A percentile compares a stretch with the other conserved stretches of the same genome.
Conservation (phyloP, 2,329 filamentous ascomycete species). For the Berkeleyomyces basicola region DNA sequence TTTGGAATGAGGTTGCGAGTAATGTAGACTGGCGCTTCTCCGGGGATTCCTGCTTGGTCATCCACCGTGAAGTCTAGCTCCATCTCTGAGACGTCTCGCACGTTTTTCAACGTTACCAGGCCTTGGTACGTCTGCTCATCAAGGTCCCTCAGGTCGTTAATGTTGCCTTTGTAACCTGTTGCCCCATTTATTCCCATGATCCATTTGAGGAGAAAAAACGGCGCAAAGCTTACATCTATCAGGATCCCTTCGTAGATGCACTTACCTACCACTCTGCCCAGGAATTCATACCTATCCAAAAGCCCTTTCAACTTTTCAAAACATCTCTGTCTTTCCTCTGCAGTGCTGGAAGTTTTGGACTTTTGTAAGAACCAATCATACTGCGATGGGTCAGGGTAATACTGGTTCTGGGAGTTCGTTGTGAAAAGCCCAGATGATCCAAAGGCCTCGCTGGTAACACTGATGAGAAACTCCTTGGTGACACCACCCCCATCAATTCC, state of each 20-base stretch:
- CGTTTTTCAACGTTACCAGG: conserved; percentile 69
- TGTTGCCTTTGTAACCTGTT: conserved; percentile 57
- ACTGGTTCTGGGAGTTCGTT: conserved; percentile 60
- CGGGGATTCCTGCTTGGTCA: conserved; percentile 40
- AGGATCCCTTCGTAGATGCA: conserved; percentile 95
- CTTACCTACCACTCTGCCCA: conserved; percentile 85
- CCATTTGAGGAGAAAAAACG: conserved; percentile 96
- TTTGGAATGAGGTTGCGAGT: conserved; percentile 61
- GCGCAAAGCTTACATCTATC: conserved; percentile 80
- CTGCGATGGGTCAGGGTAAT: conserved; percentile 68
- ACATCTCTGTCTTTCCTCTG: background rate
- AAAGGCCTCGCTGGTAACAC: conserved; percentile 74
- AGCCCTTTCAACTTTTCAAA: conserved; percentile 25
- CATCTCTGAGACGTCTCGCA: conserved; percentile 36
- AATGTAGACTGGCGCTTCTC: conserved; percentile 34
- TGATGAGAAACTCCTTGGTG: conserved; percentile 90
- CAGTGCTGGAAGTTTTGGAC: conserved; percentile 24
- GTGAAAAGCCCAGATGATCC: conserved; percentile 51
- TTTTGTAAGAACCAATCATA: conserved; percentile 51
- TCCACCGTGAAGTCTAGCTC: conserved; percentile 78
- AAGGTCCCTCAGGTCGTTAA: conserved; percentile 86
- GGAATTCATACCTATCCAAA: conserved; percentile 68
- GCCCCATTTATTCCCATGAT: conserved; percentile 43
- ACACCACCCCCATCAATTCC: conserved; percentile 95
- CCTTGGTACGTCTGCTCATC: conserved; percentile 85